Conservation (phyloP, 108 stramenopile species). For the Mediolabrus comicus region DNA sequence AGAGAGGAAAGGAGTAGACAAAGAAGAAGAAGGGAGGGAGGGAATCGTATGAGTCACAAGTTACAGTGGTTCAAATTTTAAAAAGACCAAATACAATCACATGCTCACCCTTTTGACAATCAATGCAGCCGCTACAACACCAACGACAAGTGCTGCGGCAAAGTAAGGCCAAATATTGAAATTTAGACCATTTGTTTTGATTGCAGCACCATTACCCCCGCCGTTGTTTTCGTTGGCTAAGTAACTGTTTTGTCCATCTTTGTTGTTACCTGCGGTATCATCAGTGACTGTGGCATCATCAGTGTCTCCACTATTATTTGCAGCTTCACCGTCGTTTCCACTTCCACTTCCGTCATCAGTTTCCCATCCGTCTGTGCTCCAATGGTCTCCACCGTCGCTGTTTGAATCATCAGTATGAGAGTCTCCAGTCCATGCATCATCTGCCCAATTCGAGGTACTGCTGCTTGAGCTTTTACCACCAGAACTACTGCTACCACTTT, state of each 20-base stretch:
- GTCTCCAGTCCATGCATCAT: too few species aligned
- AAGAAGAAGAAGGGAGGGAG: too few species aligned
- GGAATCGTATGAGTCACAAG: too few species aligned
- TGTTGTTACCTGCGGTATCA: background rate
- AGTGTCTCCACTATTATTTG: too few species aligned
- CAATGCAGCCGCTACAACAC: slow-evolving; percentile 6
- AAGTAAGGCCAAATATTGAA: slow-evolving; percentile 14
- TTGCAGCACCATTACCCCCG: background rate
- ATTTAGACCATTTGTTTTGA: background rate
- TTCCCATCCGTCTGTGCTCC: too few species aligned
- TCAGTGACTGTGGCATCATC: too few species aligned
- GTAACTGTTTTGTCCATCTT: background rate
- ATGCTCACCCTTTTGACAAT: slow-evolving; percentile 1
- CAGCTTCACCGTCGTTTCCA: background rate
- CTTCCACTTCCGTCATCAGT: background rate
- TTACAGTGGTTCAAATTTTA: too few species aligned
- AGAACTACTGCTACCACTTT: background rate
- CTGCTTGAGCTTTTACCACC: background rate
- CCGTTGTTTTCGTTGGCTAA: background rate
- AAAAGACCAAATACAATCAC: too few species aligned
- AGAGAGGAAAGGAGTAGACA: too few species aligned
- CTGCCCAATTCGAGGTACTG: too few species aligned
- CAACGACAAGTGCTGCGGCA: slow-evolving; percentile 4
- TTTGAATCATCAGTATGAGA: too few species aligned
- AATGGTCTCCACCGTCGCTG: too few species aligned